phyloP scores from a whole-genome alignment of 2,329 filamentous ascomycete genomes.

The Scleromitrula shiraiana region DNA sequence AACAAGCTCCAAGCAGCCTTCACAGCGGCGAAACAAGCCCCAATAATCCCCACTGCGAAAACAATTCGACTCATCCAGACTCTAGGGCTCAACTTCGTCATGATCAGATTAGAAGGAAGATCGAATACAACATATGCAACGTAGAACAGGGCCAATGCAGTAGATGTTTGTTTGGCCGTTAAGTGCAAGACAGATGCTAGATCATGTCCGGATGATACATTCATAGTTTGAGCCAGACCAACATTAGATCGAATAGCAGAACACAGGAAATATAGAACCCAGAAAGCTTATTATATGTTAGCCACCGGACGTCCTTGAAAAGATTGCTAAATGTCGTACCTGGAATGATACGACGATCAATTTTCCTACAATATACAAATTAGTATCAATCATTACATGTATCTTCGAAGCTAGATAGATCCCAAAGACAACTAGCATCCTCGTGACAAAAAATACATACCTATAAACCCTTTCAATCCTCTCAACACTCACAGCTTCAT shows the following conservation, averaged over 20 bases:
- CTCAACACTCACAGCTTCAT: conserved; percentile 22
- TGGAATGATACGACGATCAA: conserved; percentile 50
- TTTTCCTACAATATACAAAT: conserved; percentile 33
- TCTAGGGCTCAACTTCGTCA: conserved; percentile 76
- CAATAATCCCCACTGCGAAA: conserved; percentile 76
- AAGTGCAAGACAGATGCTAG: conserved; percentile 64
- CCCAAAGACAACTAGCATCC: background rate
- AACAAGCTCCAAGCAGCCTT: conserved; percentile 71
- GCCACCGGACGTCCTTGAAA: too few species aligned
- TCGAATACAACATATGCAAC: conserved; percentile 89
- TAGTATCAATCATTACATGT: too few species aligned
- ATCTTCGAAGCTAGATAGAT: too few species aligned
- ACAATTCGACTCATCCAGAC: conserved; percentile 92
- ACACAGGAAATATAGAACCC: conserved; percentile 85
- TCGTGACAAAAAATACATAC: conserved; percentile 20
- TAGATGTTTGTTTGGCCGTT: conserved; percentile 69
- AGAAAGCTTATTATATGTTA: conserved; percentile 54
- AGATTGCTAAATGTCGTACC: too few species aligned
- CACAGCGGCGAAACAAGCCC: conserved; percentile 75
- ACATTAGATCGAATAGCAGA: conserved; percentile 89
- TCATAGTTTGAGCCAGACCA: conserved; percentile 93
- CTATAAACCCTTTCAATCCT: conserved; percentile 32
- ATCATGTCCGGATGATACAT: conserved; percentile 60
- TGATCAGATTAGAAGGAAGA: conserved; percentile 78
- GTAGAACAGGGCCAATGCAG: conserved; percentile 81